Evolutionary conservation across 2,329 filamentous ascomycete genomes (phyloP).

Genomic region (Penicillium sclerotiorum): DNA sequence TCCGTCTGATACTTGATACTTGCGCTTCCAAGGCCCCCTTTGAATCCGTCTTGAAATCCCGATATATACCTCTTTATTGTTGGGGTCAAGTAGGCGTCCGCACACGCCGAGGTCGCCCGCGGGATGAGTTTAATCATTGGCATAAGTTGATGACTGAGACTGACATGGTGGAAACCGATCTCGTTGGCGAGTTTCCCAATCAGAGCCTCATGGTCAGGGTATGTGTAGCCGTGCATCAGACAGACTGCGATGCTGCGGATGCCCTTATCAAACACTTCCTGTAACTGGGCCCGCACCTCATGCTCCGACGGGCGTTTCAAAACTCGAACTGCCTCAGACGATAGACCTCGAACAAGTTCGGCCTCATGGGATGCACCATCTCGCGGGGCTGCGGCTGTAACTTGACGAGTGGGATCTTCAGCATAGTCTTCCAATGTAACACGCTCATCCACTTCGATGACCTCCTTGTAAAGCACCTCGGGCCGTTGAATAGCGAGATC

Average conservation of each 20-base stretch:
- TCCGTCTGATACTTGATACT: slow-evolving; percentile 69
- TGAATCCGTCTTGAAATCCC: slow-evolving; percentile 78
- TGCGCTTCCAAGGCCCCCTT: slow-evolving; percentile 74
- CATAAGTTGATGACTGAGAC: slow-evolving; percentile 78
- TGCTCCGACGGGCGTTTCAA: slow-evolving; percentile 62
- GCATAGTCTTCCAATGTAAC: slow-evolving; percentile 92
- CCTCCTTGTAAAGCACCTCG: slow-evolving; percentile 80
- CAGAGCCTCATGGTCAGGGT: slow-evolving; percentile 79
- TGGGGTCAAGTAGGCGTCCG: slow-evolving; percentile 78
- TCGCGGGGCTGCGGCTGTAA: slow-evolving; percentile 49
- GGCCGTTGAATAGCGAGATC: slow-evolving; percentile 85
- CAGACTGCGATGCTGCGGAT: slow-evolving; percentile 85
- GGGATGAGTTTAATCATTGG: slow-evolving; percentile 85
- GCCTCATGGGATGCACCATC: slow-evolving; percentile 48
- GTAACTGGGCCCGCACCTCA: slow-evolving; percentile 59
- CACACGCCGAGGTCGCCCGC: slow-evolving; percentile 74
- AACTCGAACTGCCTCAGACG: slow-evolving; percentile 74
- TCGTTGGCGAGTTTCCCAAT: slow-evolving; percentile 76
- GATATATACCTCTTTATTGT: slow-evolving; percentile 76
- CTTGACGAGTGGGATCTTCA: slow-evolving; percentile 72
- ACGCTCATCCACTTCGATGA: slow-evolving; percentile 88
- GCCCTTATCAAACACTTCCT: slow-evolving; percentile 68
- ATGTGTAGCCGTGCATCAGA: slow-evolving; percentile 91
- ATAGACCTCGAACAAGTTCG: slow-evolving; percentile 69
- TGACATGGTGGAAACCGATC: slow-evolving; percentile 82